Conservation (phyloP, 2,329 filamentous ascomycete genomes). For the Colletotrichum viniferum region DNA sequence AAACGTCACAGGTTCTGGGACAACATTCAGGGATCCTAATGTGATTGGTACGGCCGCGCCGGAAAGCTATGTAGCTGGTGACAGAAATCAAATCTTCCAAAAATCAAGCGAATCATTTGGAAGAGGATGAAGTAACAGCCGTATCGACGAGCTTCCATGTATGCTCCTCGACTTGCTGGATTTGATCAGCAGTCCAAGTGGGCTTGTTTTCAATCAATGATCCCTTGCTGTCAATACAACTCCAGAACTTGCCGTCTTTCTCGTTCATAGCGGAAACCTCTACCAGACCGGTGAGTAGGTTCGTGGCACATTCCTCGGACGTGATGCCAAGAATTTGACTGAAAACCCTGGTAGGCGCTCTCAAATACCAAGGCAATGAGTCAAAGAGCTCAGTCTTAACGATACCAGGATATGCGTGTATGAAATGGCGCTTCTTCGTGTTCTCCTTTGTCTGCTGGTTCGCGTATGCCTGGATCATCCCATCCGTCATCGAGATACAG, state of each 20-base stretch:
- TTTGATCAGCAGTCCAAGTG: constrained; percentile 31
- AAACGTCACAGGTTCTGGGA: not conserved
- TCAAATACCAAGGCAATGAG: constrained; percentile 35
- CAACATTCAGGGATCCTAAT: not conserved
- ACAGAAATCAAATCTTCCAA: rapidly evolving
- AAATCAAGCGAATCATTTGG: not conserved
- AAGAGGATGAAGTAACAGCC: not conserved
- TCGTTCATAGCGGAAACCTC: constrained; percentile 11
- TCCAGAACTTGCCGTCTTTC: constrained; percentile 28
- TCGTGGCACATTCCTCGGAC: constrained; percentile 31
- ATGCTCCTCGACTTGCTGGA: constrained; percentile 31
- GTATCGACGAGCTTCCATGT: constrained; percentile 34
- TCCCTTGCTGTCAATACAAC: constrained; percentile 33
- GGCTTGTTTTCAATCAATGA: constrained; percentile 27
- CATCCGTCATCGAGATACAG: constrained; percentile 42
- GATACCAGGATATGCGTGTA: constrained; percentile 44
- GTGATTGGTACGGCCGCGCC: not conserved
- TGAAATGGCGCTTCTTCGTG: constrained; percentile 31
- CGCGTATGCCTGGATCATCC: constrained; percentile 38
- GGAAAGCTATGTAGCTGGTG: not conserved
- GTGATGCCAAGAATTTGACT: constrained; percentile 25
- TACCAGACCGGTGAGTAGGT: constrained; percentile 27
- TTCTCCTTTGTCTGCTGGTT: constrained; percentile 19
- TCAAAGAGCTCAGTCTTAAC: constrained; percentile 37
- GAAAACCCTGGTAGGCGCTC: constrained; percentile 14